These are phyloP conservation scores for Golubevia pallescens DNA, from an alignment of 1,284 basidiomycete genomes.

Conservation along the genomic window DNA sequence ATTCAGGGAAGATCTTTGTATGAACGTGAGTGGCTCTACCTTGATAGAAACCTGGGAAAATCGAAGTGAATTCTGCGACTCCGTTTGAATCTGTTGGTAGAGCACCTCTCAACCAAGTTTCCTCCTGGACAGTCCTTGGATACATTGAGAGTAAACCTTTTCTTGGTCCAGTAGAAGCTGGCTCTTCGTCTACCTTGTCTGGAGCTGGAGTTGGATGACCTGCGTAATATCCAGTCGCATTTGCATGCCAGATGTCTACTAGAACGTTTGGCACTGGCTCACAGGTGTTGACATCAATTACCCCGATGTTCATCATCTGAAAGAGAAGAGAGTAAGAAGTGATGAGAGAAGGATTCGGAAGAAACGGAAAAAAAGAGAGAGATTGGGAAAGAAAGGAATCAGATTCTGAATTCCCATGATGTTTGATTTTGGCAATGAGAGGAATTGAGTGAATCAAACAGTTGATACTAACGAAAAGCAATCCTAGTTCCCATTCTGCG, in stretches of 20 bases:
- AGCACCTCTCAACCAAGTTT: slow-evolving; percentile 72
- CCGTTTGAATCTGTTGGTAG: slow-evolving; percentile 74
- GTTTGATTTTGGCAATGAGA: too few species aligned
- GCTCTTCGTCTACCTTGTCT: slow-evolving; percentile 61
- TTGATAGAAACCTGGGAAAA: slow-evolving; percentile 73
- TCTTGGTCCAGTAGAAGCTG: slow-evolving; percentile 56
- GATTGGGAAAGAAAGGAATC: too few species aligned
- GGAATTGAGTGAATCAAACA: too few species aligned
- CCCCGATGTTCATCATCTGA: slow-evolving; percentile 71
- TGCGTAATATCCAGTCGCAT: slow-evolving; percentile 66
- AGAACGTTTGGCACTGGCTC: slow-evolving; percentile 73
- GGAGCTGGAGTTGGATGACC: slow-evolving; percentile 67
- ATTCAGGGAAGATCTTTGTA: slow-evolving; percentile 65
- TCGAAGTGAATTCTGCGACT: slow-evolving; percentile 73
- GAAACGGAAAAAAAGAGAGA: neutral
- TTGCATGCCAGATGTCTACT: slow-evolving; percentile 74
- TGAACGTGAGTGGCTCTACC: slow-evolving; percentile 67
- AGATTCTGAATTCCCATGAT: too few species aligned
- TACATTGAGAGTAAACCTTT: slow-evolving; percentile 65
- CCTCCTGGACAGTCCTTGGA: slow-evolving; percentile 65
- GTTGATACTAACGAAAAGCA: slow-evolving; percentile 66
- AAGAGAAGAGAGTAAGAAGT: neutral
- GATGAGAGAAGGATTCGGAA: neutral
- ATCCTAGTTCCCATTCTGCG: slow-evolving; percentile 69
- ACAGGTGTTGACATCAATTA: slow-evolving; percentile 77